A percentile compares a stretch with the other conserved stretches of the same genome.
Conservation (phyloP, 129 eudicot genomes). For the Logfia minima region DNA sequence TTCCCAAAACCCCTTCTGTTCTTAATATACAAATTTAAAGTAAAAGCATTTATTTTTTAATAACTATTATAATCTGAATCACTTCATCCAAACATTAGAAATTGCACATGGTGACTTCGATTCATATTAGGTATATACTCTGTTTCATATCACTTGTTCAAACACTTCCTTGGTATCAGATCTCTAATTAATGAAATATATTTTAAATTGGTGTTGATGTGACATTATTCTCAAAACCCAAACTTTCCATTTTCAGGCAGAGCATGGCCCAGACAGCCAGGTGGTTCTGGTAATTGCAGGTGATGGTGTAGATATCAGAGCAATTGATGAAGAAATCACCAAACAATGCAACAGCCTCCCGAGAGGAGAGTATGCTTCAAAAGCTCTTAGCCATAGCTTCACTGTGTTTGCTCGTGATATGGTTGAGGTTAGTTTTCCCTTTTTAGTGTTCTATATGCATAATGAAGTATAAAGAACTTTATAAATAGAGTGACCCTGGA, state of each 20-base stretch:
- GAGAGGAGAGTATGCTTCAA: conserved; percentile 82
- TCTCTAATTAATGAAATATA: too few species aligned
- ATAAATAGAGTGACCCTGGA: too few species aligned
- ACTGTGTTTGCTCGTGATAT: conserved; percentile 92
- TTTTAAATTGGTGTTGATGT: not conserved
- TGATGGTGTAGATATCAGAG: conserved; percentile 70
- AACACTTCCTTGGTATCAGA: too few species aligned
- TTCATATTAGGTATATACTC: too few species aligned
- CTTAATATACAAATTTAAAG: too few species aligned
- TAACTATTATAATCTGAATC: too few species aligned
- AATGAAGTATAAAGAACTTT: not conserved
- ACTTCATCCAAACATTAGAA: too few species aligned
- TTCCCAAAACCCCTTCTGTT: too few species aligned
- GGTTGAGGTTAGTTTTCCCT: conserved; percentile 70
- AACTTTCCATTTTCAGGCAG: conserved; percentile 66
- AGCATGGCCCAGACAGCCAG: conserved; percentile 99
- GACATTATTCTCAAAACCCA: conserved; percentile 18
- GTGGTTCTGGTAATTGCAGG: conserved; percentile 95
- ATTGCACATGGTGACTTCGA: too few species aligned
- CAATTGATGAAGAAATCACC: conserved; percentile 67
- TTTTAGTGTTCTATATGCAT: not conserved
- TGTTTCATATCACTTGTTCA: too few species aligned
- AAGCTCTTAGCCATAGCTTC: conserved; percentile 92
- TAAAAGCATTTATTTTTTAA: too few species aligned
- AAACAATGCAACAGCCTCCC: conserved; percentile 89